These are phyloP conservation scores for Cardamine resedifolia DNA, from an alignment of 345 rosid genomes.

Conservation along the genomic window DNA sequence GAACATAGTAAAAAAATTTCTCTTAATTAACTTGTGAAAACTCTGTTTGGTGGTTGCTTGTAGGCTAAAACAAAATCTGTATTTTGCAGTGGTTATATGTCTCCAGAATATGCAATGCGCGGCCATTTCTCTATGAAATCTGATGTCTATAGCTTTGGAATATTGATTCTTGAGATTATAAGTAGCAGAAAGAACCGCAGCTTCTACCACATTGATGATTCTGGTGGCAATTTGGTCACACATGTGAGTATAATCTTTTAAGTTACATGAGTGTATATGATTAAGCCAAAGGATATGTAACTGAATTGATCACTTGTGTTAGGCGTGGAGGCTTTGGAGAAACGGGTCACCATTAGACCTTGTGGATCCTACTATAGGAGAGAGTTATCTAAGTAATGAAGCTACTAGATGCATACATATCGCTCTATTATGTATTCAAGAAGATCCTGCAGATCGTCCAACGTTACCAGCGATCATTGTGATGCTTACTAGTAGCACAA, in stretches of 20 bases:
- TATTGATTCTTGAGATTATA: slow-evolving; percentile 10
- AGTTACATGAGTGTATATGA: background rate
- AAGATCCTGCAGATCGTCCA: slow-evolving; percentile 21
- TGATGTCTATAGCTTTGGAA: slow-evolving; percentile 32
- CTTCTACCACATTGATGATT: slow-evolving; percentile 4
- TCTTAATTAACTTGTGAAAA: background rate
- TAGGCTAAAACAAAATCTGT: background rate
- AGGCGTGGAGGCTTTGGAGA: slow-evolving; percentile 31
- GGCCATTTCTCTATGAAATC: slow-evolving; percentile 22
- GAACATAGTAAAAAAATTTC: slow-evolving; percentile 33
- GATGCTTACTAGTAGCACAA: slow-evolving; percentile 40
- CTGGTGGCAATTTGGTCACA: slow-evolving; percentile 20
- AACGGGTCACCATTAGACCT: background rate
- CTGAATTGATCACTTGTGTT: background rate
- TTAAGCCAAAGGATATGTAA: too few species aligned
- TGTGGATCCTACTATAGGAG: background rate
- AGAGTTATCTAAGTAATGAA: background rate
- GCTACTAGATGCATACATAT: slow-evolving; percentile 19
- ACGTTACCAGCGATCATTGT: slow-evolving; percentile 34
- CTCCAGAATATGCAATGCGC: slow-evolving; percentile 21
- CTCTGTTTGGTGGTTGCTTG: background rate
- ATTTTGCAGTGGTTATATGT: slow-evolving; percentile 39
- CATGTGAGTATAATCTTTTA: slow-evolving; percentile 35
- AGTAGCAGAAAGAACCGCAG: slow-evolving; percentile 6
- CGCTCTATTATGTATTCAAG: slow-evolving; percentile 14